Conservation (phyloP, 2,329 filamentous ascomycete genomes). For the Apiospora phragmitis region DNA sequence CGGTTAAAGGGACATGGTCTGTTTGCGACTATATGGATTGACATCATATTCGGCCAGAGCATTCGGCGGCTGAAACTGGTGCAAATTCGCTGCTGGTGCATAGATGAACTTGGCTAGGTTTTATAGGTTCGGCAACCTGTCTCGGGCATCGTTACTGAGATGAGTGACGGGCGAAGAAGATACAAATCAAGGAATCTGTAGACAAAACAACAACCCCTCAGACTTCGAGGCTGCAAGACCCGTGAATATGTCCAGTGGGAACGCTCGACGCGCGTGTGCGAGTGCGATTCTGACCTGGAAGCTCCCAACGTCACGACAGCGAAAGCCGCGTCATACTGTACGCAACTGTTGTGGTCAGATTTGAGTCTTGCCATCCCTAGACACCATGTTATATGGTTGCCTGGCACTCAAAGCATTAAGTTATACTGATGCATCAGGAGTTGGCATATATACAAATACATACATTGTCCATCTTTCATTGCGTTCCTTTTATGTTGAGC, state of each 20-base stretch:
- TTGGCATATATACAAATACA: background rate
- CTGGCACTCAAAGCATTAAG: background rate
- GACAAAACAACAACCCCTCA: background rate
- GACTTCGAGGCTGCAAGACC: background rate
- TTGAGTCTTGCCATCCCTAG: background rate
- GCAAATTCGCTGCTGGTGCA: background rate
- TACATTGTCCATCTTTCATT: background rate
- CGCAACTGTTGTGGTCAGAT: background rate
- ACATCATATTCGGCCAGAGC: background rate
- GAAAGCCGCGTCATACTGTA: constrained; percentile 2
- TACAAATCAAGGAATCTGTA: background rate
- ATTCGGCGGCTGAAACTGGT: background rate
- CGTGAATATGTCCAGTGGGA: background rate
- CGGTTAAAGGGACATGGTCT: constrained; percentile 38
- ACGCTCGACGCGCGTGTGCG: background rate
- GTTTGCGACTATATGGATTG: background rate
- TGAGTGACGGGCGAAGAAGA: background rate
- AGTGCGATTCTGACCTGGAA: background rate
- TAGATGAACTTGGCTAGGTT: background rate
- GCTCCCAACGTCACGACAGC: background rate
- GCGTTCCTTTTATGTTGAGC: background rate
- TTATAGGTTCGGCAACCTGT: background rate
- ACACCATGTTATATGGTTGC: background rate
- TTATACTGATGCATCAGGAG: background rate
- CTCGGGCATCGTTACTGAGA: background rate